Base-by-base conservation (phyloP, 257 asterid species). In the Solanum clarkiae region DNA sequence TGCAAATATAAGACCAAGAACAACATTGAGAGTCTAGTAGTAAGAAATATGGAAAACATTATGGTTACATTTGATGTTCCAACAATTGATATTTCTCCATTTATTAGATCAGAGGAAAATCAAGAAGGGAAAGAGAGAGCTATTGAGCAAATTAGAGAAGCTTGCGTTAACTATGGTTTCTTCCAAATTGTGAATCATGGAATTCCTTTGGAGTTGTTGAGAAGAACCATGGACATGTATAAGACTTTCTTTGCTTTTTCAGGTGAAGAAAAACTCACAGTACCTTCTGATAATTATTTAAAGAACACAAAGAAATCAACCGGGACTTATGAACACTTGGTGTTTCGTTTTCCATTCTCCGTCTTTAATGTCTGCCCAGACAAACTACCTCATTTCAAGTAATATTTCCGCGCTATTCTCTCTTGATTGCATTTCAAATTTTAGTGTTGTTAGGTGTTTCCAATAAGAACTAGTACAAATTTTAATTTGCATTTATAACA, bases 141-240 rank as follows among this genome's bases (percentile, higher is more conserved):
- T 66, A 66, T 66, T 40, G 74, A 0, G 74, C 47, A 29, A 29
- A 29, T 29, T 0, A 40, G n/a, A 15, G 74, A 72, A 44, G 93
- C 92, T 5, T 89, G 91, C 85, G 77, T 88, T n/a, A 86, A 89
- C 0, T 86, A 81, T 57, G 92, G 93, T 10, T 91, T 89, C 91
- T 91, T 91, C 88, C 91, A 86, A 68, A 83, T 86, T 49, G 81
- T 57, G 15, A 91, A 91, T 86, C 92, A 91, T 29, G 90, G 91
- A 63, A 84, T 91, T 2, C 93, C 93, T 16, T 65, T 84, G 20
- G 88, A 87, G 32, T 74, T 89, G 45, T 56, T 86, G 85, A 29
- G 47, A 32, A 81, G 40, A 24, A 85, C 90, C 54, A 54, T 91
- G 87, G 87, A 88, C 65, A 90, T 89, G 17, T 75, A 88, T 1